Percentiles rank a stretch among this genome's conserved stretches.
These are phyloP conservation scores for Monilinia vaccinii-corymbosi DNA, from an alignment of 2,329 filamentous ascomycete genomes.

Conservation along the genomic window DNA sequence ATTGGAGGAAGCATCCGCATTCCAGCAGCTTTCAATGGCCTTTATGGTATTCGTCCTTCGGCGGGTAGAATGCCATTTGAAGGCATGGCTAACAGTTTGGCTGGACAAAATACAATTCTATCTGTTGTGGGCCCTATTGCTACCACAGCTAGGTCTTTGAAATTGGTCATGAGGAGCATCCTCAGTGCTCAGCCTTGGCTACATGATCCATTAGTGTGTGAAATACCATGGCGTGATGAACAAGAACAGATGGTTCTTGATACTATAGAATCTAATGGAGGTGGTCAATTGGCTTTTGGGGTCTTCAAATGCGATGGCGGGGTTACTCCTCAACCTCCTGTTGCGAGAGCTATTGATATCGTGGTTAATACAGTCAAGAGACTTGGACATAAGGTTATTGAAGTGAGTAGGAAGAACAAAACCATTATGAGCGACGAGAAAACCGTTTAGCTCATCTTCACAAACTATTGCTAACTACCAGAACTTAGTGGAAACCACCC, in stretches of 20 bases:
- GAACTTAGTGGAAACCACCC: constrained; percentile 43
- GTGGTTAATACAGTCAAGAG: constrained; percentile 40
- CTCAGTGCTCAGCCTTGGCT: constrained; percentile 55
- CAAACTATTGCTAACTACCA: background rate
- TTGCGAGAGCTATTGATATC: constrained; percentile 43
- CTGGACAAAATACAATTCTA: constrained; percentile 52
- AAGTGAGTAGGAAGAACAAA: background rate
- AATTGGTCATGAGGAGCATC: constrained; percentile 46
- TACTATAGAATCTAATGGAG: constrained; percentile 31
- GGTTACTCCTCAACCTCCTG: constrained; percentile 46
- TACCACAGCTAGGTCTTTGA: constrained; percentile 44
- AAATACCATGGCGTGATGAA: constrained; percentile 55
- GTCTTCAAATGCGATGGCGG: constrained; percentile 43
- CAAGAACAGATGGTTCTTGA: constrained; percentile 29
- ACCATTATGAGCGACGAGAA: background rate
- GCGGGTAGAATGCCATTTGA: constrained; percentile 37
- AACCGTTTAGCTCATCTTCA: background rate
- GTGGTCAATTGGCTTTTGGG: constrained; percentile 41
- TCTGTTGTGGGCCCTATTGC: constrained; percentile 57
- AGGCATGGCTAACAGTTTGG: constrained; percentile 49
- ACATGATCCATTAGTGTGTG: constrained; percentile 53
- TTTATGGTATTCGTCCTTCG: constrained; percentile 33
- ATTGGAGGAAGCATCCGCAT: constrained; percentile 29
- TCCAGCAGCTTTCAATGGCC: constrained; percentile 31
- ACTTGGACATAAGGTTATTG: constrained; percentile 48